Base-by-base conservation (phyloP, 768 basidiomycete species). In the Suillus lakei region DNA sequence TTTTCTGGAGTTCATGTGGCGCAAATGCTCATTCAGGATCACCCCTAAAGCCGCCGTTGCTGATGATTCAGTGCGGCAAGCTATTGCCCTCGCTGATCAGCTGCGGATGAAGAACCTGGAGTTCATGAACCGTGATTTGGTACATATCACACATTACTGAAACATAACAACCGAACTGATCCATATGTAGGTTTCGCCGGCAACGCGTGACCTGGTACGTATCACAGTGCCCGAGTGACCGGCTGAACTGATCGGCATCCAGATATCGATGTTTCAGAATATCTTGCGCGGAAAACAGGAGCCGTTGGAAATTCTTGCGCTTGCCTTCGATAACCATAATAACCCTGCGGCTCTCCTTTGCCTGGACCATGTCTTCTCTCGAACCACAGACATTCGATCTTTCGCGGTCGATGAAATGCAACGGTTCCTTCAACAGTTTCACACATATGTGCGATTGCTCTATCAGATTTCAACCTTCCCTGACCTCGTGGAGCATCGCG, bases 1-100 rank as follows among this genome's bases (percentile, higher is more conserved):
- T 43, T 71, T 85, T 16, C 70, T 84, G 15, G 77, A 81, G 34
- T 79, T 72, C 0, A 70, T 88, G 18, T 88, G 87, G 86, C 69
- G 68, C 6, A 70, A 73, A 13, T 69, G 82, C n/a, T 81, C 85
- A 0, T 84, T 86, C 53, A 82, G 80, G 1, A 66, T 74, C 3
- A 51, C 66, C 3, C 60, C 69, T 2, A 63, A 60, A 36, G 58
- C 59, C 15, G 54, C 67, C 36, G 60, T 54, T 10, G 41, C n/a
- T 8, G 46, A 68, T 23, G 41, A 38, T 34, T 44, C 56, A 5
- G 53, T 74, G 16, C 10, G 13, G 15, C 41, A 63, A 10, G 68
- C 82, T 15, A 61, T 82, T 23, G 70, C 66, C 0, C 69, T 77
- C 44, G 71, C 76, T 0, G 51, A 5, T 43, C 41, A 67, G 44